These are phyloP conservation scores for Fusarium falciforme DNA, from an alignment of 2,329 filamentous ascomycete species.

Conservation along the genomic window DNA sequence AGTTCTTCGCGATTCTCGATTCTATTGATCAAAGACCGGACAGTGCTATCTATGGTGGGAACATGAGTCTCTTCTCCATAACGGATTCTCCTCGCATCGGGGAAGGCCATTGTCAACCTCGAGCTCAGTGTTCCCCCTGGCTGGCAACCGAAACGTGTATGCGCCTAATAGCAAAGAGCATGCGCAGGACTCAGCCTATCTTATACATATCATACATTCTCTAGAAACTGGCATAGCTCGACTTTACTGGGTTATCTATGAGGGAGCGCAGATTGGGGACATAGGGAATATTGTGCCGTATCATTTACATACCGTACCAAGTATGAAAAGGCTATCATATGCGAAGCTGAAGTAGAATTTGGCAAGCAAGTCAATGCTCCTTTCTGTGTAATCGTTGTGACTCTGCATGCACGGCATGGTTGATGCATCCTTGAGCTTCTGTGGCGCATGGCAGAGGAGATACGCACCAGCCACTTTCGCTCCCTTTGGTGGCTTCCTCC, in stretches of 20 bases:
- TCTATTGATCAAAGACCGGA: neutral
- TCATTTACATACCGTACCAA: neutral
- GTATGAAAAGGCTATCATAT: constrained; percentile 4
- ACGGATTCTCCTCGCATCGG: neutral
- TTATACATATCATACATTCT: constrained; percentile 7
- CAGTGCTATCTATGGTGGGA: neutral
- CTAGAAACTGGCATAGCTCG: constrained; percentile 2
- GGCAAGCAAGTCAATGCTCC: constrained; percentile 14
- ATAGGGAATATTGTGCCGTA: neutral
- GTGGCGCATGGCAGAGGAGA: neutral
- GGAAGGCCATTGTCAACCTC: neutral
- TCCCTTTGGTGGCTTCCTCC: neutral
- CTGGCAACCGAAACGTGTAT: neutral
- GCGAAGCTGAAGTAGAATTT: constrained; percentile 19
- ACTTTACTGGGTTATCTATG: neutral
- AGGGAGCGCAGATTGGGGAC: neutral
- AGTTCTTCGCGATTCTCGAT: neutral
- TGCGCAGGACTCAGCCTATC: neutral
- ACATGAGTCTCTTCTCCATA: neutral
- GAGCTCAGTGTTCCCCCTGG: neutral
- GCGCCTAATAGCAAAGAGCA: neutral
- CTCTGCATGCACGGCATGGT: neutral
- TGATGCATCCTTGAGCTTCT: neutral
- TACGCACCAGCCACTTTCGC: neutral
- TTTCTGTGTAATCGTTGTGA: neutral